Evolutionary conservation across 345 rosid species (phyloP).

Genomic region (Eucalyptus marginata): DNA sequence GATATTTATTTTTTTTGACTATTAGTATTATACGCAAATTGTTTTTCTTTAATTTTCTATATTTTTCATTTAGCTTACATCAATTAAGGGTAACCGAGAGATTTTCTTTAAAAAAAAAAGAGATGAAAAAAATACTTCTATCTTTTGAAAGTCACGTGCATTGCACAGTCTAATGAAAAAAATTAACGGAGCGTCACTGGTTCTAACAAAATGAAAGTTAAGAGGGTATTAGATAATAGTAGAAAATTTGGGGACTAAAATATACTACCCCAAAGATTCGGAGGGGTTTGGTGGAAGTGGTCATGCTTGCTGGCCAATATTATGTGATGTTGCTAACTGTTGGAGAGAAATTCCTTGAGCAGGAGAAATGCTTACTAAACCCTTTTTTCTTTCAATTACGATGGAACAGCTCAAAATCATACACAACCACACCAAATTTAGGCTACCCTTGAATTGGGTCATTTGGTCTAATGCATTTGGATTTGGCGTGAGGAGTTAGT

Average conservation of each 20-base stretch:
- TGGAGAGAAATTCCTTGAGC: not conserved
- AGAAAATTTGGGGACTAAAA: not conserved
- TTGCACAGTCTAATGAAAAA: too few species aligned
- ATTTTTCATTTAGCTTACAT: not conserved
- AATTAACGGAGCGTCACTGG: fast-evolving
- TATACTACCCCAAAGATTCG: not conserved
- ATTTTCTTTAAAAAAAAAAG: not conserved
- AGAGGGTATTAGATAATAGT: too few species aligned
- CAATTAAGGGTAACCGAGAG: not conserved
- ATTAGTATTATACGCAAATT: too few species aligned
- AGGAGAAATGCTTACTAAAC: not conserved
- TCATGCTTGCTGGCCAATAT: not conserved
- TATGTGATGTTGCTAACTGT: not conserved
- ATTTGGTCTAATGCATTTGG: not conserved
- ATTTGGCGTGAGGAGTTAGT: not conserved
- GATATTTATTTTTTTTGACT: not conserved
- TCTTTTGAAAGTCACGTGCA: not conserved
- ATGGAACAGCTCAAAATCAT: not conserved
- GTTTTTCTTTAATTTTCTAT: not conserved
- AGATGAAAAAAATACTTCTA: not conserved
- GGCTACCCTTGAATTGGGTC: not conserved
- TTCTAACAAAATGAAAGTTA: too few species aligned
- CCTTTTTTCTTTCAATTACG: not conserved
- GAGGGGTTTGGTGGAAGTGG: not conserved
- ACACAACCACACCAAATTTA: not conserved